These are phyloP conservation scores for Saccharomycopsis malanga DNA, from an alignment of 805 yeast genomes.

Conservation along the genomic window DNA sequence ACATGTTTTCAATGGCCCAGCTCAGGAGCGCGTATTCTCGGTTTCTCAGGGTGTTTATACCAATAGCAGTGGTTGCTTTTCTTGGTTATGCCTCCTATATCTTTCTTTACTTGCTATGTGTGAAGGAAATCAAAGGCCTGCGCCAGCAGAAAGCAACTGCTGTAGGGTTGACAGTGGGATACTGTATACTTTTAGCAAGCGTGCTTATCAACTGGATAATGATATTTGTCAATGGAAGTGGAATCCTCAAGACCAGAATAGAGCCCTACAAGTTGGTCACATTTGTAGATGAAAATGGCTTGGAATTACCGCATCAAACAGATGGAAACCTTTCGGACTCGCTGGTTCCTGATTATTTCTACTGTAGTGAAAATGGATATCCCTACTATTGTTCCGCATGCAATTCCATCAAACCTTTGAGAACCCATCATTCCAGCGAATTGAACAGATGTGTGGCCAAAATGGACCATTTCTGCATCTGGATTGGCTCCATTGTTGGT, in stretches of 20 bases:
- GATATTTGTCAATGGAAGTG: conserved; percentile 17
- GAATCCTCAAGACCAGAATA: conserved; percentile 11
- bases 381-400: conserved; percentile 74
- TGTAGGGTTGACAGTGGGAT: conserved; percentile 9
- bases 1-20: neutral
- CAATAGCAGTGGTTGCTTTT: conserved; percentile 6
- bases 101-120: conserved; percentile 4
- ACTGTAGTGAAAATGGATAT: conserved; percentile 65
- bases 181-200: conserved; percentile 9
- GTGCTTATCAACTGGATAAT: conserved; percentile 17
- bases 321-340: neutral
- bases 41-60: conserved; percentile 6
- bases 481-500: conserved; percentile 72
- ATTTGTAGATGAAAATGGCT: conserved; percentile 12
- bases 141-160: neutral
- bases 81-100: conserved; percentile 13
- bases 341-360: conserved; percentile 45
- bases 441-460: conserved; percentile 53
- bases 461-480: conserved; percentile 81
- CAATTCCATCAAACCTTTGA: conserved; percentile 52
- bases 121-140: neutral
- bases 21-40: neutral
- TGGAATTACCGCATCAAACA: neutral
- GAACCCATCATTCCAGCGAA: conserved; percentile 65
- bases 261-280: conserved; percentile 18